Conservation (phyloP, 2,329 filamentous ascomycete species). For the Hypoxylon sp. region DNA sequence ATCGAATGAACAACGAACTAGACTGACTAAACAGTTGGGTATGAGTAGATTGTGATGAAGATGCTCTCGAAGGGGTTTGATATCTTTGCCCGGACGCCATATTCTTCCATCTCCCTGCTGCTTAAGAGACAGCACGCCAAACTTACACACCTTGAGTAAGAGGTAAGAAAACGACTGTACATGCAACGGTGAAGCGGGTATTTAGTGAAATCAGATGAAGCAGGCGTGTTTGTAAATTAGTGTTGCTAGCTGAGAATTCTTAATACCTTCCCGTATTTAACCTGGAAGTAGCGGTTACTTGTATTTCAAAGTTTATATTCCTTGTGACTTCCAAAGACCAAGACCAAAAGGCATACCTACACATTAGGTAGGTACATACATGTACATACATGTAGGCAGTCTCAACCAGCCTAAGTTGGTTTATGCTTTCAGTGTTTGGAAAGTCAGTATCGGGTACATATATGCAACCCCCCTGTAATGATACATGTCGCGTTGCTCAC, state of each 20-base stretch:
- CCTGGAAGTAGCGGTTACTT: constrained; percentile 12
- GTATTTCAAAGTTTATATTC: neutral
- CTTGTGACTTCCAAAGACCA: constrained; percentile 9
- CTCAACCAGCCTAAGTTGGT: neutral
- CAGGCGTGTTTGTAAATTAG: neutral
- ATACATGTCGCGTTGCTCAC: neutral
- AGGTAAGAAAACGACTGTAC: neutral
- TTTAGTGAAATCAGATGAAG: neutral
- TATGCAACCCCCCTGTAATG: neutral
- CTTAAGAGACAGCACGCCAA: neutral
- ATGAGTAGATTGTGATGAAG: constrained; percentile 34
- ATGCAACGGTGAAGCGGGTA: neutral
- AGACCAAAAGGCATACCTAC: neutral
- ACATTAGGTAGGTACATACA: neutral
- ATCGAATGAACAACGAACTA: constrained; percentile 38
- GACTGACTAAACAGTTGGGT: constrained; percentile 22
- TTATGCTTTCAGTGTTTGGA: neutral
- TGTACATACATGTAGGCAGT: neutral
- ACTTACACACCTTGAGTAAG: neutral
- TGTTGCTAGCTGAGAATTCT: neutral
- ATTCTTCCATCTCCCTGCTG: neutral
- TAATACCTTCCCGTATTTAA: too few relatives aligned
- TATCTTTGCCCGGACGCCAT: constrained; percentile 39
- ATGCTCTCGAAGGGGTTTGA: constrained; percentile 36
- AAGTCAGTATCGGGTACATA: neutral